Evolutionary conservation across 2,329 filamentous ascomycete species (phyloP), one percentile per base, ranked within the genome.

Genomic region (Arthrobotrys musiformis): DNA sequence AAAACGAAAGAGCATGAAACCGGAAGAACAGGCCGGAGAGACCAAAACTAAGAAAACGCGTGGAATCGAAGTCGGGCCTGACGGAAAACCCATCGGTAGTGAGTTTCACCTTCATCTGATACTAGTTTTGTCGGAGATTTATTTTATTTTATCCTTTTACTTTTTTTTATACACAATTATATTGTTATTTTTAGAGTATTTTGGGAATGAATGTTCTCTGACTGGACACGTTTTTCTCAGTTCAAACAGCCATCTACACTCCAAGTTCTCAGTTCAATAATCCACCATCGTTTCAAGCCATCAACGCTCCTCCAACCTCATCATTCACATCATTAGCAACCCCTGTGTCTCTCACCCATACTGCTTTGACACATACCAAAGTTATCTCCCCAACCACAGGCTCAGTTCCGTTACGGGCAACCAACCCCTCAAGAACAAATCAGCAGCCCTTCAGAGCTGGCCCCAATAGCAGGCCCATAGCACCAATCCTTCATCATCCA

Each of bases 401-500:
- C 37, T 52, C 72, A 15, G 72, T 70, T 42, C 72, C 72, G 15
- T 76, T 76, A 44, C 64, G 64, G 40, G 64, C 72, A 50, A 76
- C 72, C 42, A 64, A 76, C 44, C 64, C 72, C n/a, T 76, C 72
- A 22, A 76, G 72, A 52, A 76, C 64, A 19, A 76, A 76, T 61
- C 72, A 76, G 60, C 72, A 76, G 42, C 72, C 72, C 8, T 76
- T 76, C 46, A 76, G 58, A 19, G 33, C 22, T 19, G 58, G 56
- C 40, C 72, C 72, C 28, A 60, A 70, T 64, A 70, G 35, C 30
- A 70, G 72, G 48, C 64, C 64, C 19, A 58, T 76, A 37, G 64
- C 64, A 15, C 64, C 72, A 26, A 76, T 76, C 35, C 46, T 76
- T 46, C 72, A 69, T 76, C 70, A 76, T 66, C 64, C 72, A 76